Evolutionary conservation across 2,329 filamentous ascomycete genomes (phyloP).

Genomic region (Calonectria crousiana): DNA sequence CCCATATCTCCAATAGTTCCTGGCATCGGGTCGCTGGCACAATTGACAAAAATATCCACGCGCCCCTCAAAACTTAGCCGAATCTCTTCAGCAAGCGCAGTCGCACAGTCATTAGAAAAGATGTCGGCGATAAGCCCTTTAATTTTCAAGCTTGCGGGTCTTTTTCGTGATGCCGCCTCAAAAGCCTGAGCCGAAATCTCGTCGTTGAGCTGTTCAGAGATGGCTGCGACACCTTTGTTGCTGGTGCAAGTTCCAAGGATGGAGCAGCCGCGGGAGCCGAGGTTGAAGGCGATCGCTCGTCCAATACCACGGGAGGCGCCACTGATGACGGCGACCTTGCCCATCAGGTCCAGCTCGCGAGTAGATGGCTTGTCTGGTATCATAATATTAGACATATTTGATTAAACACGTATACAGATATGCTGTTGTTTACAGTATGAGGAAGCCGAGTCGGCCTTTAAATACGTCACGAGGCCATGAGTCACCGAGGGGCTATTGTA

Average conservation of each 20-base stretch:
- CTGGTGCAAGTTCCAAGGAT: conserved; percentile 49
- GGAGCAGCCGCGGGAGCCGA: conserved; percentile 45
- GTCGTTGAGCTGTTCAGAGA: conserved; percentile 36
- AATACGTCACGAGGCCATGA: background rate
- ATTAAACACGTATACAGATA: background rate
- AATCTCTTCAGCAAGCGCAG: conserved; percentile 44
- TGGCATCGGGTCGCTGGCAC: conserved; percentile 46
- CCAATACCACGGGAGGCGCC: conserved; percentile 43
- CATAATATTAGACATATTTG: background rate
- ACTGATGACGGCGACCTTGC: conserved; percentile 37
- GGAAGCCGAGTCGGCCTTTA: background rate
- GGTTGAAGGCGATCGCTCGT: conserved; percentile 42
- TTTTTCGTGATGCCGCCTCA: conserved; percentile 23
- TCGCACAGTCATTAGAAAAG: conserved; percentile 43
- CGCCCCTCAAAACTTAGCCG: conserved; percentile 35
- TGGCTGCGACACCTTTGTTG: conserved; percentile 27
- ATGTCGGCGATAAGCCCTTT: conserved; percentile 47
- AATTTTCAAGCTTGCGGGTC: conserved; percentile 35
- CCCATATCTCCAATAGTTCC: conserved; percentile 45
- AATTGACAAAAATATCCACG: conserved; percentile 51
- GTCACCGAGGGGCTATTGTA: background rate
- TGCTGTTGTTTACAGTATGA: background rate
- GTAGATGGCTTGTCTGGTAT: background rate
- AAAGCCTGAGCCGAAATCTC: conserved; percentile 37
- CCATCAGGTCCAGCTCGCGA: conserved; percentile 28